A percentile compares a stretch with the other conserved stretches of the same genome.
phyloP scores from a whole-genome alignment of 2,329 filamentous ascomycete genomes.

The Clonostachys rosea region DNA sequence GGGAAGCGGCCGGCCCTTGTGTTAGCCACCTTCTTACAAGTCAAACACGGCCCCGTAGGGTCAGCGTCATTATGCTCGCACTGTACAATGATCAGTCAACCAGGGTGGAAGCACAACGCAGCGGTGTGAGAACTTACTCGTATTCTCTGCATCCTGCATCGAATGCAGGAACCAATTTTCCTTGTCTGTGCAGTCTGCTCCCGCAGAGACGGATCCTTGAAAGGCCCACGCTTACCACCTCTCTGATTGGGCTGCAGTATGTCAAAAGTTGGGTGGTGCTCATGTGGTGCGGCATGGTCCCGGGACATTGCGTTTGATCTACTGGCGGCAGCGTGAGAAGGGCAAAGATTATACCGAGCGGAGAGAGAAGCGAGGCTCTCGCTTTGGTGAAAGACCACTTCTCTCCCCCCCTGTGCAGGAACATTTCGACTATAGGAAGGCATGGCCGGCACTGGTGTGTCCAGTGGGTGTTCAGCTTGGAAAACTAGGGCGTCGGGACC shows the following conservation, averaged over 20 bases:
- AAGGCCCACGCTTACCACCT: slow-evolving; percentile 42
- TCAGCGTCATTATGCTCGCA: slow-evolving; percentile 46
- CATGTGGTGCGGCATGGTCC: slow-evolving; percentile 9
- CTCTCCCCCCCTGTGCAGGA: no score
- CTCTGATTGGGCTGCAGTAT: slow-evolving; percentile 20
- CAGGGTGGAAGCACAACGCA: background rate
- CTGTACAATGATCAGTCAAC: slow-evolving; percentile 21
- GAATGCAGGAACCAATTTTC: slow-evolving; percentile 53
- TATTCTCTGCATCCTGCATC: slow-evolving; percentile 59
- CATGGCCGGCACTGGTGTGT: no score
- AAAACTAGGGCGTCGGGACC: no score
- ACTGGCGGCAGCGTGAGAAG: background rate
- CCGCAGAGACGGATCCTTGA: slow-evolving; percentile 44
- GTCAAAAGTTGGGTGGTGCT: slow-evolving; percentile 18
- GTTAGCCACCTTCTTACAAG: slow-evolving; percentile 45
- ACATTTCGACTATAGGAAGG: no score
- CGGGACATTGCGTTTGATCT: slow-evolving; percentile 6
- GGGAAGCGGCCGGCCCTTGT: slow-evolving; percentile 47
- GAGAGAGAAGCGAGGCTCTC: no score
- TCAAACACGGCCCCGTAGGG: slow-evolving; percentile 41
- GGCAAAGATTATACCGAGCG: background rate
- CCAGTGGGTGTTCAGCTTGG: no score
- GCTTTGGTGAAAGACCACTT: no score
- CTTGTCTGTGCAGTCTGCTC: slow-evolving; percentile 52
- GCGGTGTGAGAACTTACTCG: slow-evolving; percentile 36